phyloP scores from a whole-genome alignment of 148 eudicot species.

The Amaranthus hypochondriacus region DNA sequence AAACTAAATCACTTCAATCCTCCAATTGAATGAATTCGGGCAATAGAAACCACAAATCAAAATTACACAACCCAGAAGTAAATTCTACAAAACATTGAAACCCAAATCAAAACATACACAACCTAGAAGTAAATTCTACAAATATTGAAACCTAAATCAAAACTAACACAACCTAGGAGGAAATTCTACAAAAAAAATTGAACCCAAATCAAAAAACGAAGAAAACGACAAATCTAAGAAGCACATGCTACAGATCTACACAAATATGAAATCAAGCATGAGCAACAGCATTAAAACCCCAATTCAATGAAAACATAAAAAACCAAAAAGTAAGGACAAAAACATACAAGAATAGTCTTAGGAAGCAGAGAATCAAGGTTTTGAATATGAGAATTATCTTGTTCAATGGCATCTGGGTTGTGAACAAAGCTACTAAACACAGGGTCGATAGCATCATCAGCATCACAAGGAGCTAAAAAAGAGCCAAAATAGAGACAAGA shows the following conservation, averaged over 20 bases:
- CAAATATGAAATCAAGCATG: not conserved
- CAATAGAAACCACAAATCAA: not conserved
- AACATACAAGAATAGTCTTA: slow-evolving; percentile 51
- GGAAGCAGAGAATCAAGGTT: slow-evolving; percentile 41
- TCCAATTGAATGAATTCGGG: not conserved
- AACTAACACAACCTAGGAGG: not conserved
- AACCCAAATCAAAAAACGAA: not conserved
- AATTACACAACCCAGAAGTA: not conserved
- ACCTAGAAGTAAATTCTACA: not conserved
- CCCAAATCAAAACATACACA: not conserved
- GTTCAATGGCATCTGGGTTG: slow-evolving; percentile 22
- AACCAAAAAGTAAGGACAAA: not conserved
- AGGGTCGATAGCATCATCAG: slow-evolving; percentile 32
- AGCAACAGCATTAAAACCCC: not conserved
- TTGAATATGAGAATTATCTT: slow-evolving; percentile 26
- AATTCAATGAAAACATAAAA: not conserved
- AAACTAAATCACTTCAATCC: not conserved
- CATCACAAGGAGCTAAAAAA: slow-evolving; percentile 29
- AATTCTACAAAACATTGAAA: not conserved
- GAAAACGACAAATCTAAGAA: not conserved
- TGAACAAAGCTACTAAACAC: slow-evolving; percentile 29
- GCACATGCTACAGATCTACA: not conserved
- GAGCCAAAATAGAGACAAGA: slow-evolving; percentile 50
- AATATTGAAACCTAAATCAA: not conserved
- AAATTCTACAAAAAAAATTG: not conserved